phyloP scores from a whole-genome alignment of 768 basidiomycete species.

The Suillus decipiens region DNA sequence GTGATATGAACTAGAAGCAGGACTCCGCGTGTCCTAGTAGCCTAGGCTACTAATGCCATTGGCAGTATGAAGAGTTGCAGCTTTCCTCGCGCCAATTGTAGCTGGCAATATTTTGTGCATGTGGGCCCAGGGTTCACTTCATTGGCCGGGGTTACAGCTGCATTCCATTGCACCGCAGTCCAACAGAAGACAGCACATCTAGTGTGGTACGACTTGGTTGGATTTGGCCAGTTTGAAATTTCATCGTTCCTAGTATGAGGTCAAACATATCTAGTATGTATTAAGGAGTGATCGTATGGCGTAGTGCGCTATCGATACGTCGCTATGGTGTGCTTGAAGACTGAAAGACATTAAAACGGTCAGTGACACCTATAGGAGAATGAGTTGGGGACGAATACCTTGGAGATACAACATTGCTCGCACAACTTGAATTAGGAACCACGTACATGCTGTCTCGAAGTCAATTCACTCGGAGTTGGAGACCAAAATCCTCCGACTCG shows the following conservation, averaged over 20 bases:
- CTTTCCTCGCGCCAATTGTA: background rate
- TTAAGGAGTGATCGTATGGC: background rate
- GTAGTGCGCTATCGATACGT: background rate
- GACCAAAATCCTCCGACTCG: conserved; percentile 3
- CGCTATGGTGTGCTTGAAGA: no score
- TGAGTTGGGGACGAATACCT: background rate
- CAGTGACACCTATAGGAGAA: background rate
- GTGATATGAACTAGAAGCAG: background rate
- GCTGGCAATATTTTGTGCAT: background rate
- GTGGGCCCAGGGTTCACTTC: background rate
- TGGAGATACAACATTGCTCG: background rate
- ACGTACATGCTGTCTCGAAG: background rate
- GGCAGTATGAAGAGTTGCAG: background rate
- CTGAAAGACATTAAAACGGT: background rate
- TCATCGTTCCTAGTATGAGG: background rate
- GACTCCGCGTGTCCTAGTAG: background rate
- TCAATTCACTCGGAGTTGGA: background rate
- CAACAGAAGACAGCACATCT: background rate
- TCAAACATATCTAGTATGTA: background rate
- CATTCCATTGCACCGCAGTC: background rate
- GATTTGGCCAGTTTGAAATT: background rate
- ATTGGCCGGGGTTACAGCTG: background rate
- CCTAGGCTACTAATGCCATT: no score
- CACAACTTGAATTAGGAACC: background rate
- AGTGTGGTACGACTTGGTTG: background rate